These are phyloP conservation scores for Ogataea saltuana DNA, from an alignment of 805 yeast genomes.

Conservation along the genomic window DNA sequence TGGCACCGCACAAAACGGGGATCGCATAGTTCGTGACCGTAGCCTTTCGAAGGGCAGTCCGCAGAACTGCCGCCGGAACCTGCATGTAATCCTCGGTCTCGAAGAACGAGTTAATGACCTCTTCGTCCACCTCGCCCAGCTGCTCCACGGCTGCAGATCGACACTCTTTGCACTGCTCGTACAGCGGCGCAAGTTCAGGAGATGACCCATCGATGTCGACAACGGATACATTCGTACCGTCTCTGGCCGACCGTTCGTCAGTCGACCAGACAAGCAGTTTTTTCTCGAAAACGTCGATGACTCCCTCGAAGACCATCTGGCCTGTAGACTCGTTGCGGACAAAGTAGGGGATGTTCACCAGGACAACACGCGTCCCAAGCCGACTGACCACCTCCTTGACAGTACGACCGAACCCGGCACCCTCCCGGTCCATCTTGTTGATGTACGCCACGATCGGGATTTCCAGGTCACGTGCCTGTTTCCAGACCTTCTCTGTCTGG, in stretches of 20 bases:
- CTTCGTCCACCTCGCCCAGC: constrained; percentile 79
- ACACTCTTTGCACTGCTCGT: constrained; percentile 52
- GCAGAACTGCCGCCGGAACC: constrained; percentile 57
- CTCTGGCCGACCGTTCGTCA: no score
- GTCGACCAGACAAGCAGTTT: constrained; percentile 59
- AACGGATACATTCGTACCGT: no score
- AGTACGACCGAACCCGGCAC: constrained; percentile 92
- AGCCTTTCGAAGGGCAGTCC: constrained; percentile 59
- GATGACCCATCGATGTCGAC: no score
- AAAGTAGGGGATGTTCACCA: constrained; percentile 79
- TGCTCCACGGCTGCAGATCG: constrained; percentile 82
- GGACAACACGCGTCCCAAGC: constrained; percentile 68
- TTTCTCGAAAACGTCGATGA: constrained; percentile 70
- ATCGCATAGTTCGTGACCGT: constrained; percentile 59
- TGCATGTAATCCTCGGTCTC: constrained; percentile 72
- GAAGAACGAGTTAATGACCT: constrained; percentile 71
- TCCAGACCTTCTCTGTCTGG: constrained; percentile 97
- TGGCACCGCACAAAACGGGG: constrained; percentile 91
- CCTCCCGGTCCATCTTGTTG: constrained; percentile 95
- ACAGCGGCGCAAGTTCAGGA: constrained; percentile 36
- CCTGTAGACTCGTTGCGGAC: constrained; percentile 40
- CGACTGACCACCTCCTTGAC: constrained; percentile 80
- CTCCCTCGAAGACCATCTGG: constrained; percentile 57
- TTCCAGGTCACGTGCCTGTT: constrained; percentile 64
- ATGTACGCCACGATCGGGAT: constrained; percentile 81